A percentile compares a stretch with the other conserved stretches of the same genome.
These are phyloP conservation scores for Tulasnella sp. DNA, from an alignment of 768 basidiomycete genomes.

Conservation along the genomic window DNA sequence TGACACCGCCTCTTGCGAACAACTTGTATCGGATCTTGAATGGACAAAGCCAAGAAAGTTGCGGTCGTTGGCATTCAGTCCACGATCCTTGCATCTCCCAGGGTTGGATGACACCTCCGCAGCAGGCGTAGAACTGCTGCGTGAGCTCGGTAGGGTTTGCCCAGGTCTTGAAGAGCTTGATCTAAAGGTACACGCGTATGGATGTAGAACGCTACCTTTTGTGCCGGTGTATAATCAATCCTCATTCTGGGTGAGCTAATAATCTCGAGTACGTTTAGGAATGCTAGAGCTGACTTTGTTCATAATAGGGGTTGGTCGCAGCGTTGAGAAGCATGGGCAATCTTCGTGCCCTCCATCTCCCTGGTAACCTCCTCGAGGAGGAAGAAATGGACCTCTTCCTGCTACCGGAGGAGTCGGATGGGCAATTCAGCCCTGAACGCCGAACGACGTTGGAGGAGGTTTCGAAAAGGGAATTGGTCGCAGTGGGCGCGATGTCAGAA, in stretches of 20 bases:
- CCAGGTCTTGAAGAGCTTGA: constrained; percentile 1
- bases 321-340: background rate
- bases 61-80: constrained; percentile 1
- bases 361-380: background rate
- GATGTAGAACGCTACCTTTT: background rate
- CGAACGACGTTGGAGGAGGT: background rate
- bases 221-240: background rate
- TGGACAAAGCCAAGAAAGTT: no score
- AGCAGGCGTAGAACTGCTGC: constrained; percentile 1
- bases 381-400: background rate
- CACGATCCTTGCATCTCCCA: background rate
- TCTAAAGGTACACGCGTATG: constrained; percentile 5
- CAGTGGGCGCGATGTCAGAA: constrained; percentile 1
- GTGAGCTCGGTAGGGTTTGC: constrained; percentile 1
- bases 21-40: background rate
- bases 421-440: background rate
- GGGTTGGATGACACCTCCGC: background rate
- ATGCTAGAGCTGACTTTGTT: background rate
- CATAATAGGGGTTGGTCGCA: background rate
- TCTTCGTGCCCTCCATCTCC: constrained; percentile 1
- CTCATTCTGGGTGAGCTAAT: background rate
- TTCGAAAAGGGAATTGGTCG: background rate
- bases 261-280: background rate
- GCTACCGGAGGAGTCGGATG: background rate
- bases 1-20: constrained; percentile 1